Evolutionary conservation across 2,329 filamentous ascomycete genomes (phyloP), one percentile per base, ranked within the genome.

Genomic region (Tolypocladium inflatum): DNA sequence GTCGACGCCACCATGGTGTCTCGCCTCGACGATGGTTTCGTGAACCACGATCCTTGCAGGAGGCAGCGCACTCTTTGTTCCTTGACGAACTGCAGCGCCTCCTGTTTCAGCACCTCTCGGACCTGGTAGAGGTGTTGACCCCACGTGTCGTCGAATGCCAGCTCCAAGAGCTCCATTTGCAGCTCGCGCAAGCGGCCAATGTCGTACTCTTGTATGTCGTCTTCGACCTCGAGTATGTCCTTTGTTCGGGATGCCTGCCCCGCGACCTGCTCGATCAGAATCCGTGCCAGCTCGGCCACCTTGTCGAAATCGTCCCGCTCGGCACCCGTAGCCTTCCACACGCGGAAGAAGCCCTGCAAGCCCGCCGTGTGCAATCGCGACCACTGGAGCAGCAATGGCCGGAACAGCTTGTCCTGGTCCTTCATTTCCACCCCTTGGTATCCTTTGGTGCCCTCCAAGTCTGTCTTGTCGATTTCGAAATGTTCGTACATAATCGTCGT

Each of bases 111-210:
- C 71, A 96, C 91, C 57, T 97, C 91, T 39, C 91, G 88, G n/a
- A 96, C 90, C 73, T 94, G 90, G 62, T 84, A 84, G 35, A 99
- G 79, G 73, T 97, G 91, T 61, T 89, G 84, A 15, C 92, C 92
- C 94, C 94, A 99, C 54, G 89, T 89, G 69, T 95, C 90, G 70
- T 97, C 93, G 68, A 97, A 97, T 0, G 91, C 90, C 63, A 94
- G 78, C 69, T 96, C 90, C 5, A 97, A 78, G 13, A 97, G 80
- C 64, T 95, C 89, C 91, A 97, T 97, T 73, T 99, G 94, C 57
- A 96, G 78, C 67, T 91, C 86, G 55, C 94, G 84, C 57, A 97
- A 78, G 43, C 86, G 83, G 51, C 81, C 78, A 65, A 91, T 88
- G 63, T 96, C 91, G 68, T 91, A 93, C 64, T 92, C 89, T 8